These are phyloP conservation scores for Ganoderma boninense DNA, from an alignment of 1,284 basidiomycete species.

Conservation along the genomic window DNA sequence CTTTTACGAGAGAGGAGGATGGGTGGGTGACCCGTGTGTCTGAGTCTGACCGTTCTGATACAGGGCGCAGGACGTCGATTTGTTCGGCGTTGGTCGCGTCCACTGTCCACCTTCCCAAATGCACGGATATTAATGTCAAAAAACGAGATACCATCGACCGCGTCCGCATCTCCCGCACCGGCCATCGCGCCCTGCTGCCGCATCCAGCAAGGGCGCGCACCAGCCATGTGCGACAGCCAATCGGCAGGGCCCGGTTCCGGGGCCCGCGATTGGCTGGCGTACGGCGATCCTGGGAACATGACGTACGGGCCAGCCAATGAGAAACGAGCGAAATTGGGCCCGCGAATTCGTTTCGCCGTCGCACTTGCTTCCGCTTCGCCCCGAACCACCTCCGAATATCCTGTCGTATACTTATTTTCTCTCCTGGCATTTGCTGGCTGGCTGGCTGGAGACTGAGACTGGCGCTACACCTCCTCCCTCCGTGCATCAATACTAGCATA, in stretches of 20 bases:
- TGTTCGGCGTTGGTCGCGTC: neutral
- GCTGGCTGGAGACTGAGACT: neutral
- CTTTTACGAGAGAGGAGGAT: neutral
- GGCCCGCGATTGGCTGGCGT: neutral
- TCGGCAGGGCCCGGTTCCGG: neutral
- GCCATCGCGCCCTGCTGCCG: neutral
- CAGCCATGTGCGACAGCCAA: neutral
- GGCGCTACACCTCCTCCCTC: neutral
- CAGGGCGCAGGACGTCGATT: slow-evolving; percentile 2
- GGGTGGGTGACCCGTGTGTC: no score
- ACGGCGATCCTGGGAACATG: neutral
- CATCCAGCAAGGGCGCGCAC: neutral
- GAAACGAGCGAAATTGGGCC: neutral
- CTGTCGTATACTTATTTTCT: neutral
- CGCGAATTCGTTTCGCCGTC: neutral
- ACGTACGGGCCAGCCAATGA: slow-evolving; percentile 1
- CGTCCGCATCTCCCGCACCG: neutral
- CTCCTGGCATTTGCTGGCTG: neutral
- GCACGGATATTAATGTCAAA: neutral
- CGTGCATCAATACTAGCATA: slow-evolving; percentile 6
- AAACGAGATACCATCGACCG: neutral
- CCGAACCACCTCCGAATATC: neutral
- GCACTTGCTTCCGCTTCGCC: neutral
- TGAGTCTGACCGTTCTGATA: no score
- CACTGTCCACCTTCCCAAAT: neutral